Evolutionary conservation across 345 rosid genomes (phyloP), one percentile per base, ranked within the genome.

Genomic region (Lepidium sativum): DNA sequence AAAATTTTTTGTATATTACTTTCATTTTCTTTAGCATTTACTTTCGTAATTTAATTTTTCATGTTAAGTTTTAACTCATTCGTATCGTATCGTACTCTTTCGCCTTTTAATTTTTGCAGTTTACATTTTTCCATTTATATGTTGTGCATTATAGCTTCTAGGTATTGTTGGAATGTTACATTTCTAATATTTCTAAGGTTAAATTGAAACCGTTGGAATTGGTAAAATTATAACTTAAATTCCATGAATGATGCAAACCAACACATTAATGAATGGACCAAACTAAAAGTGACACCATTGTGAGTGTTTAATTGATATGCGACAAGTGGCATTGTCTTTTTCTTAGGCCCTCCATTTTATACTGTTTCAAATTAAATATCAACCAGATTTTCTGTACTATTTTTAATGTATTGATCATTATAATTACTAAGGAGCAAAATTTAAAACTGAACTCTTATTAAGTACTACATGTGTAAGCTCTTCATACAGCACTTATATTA

Each of bases 1-100:
- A 13, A 14, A 17, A n/a, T n/a, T 4, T 61, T 65, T 58, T 66
- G 76, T 72, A 66, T 66, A 59, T 65, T 66, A 59, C 49, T 72
- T 65, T 51, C 60, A 65, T 20, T 59, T 37, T 49, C 23, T 58
- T 56, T 63, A 71, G 51, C 59, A 45, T 54, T 63, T 70, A 60
- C 45, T 13, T 29, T 25, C 39, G 12, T 57, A 63, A 37, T 64
- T 64, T 56, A 5, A 21, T 37, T 49, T 63, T 65, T 57, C 70
- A 65, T 49, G 53, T 13, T 65, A 72, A 49, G 50, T 34, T 58
- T 60, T 55, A 27, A 47, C 58, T 48, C 42, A 71, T 50, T 66
- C 76, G 54, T 49, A 35, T 66, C 53, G 70, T 66, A 34, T 23
- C 65, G 57, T 60, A 32, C 47, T 41, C 27, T 52, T 59, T 58